phyloP scores from a whole-genome alignment of 805 yeast species.

The Pichia scutulata region DNA sequence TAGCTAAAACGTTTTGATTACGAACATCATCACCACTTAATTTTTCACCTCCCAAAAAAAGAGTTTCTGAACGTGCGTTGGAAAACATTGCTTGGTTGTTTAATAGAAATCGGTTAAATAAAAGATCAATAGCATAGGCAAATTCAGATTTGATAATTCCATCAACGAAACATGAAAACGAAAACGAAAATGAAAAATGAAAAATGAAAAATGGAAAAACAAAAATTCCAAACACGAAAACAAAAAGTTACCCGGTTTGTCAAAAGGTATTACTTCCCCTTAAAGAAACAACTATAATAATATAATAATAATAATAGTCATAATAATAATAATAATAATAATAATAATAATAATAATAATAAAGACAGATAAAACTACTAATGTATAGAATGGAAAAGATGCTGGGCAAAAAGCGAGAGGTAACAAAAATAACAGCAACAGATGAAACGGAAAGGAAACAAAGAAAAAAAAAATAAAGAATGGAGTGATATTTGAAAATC shows the following conservation, averaged over 20 bases:
- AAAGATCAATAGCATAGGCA: background rate
- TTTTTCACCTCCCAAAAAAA: conserved; percentile 94
- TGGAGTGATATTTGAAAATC: background rate
- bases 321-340: background rate
- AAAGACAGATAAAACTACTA: background rate
- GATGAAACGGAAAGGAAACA: background rate
- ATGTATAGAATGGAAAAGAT: background rate
- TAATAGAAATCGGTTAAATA: background rate
- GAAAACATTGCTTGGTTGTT: conserved; percentile 41
- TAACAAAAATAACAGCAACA: background rate
- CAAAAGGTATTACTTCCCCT: too few species aligned
- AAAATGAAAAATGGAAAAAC: background rate
- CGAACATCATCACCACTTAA: conserved; percentile 93
- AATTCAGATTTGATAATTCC: background rate
- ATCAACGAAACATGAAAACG: background rate
- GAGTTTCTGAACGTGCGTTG: conserved; percentile 82
- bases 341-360: background rate
- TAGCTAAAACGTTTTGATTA: conserved; percentile 92
- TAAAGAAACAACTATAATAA: background rate
- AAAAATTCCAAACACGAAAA: background rate
- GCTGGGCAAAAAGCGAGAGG: background rate
- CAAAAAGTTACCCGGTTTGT: background rate
- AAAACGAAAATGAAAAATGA: background rate
- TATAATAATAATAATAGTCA: too few species aligned
- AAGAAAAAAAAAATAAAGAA: background rate